These are phyloP conservation scores for Xylaria bambusicola DNA, from an alignment of 495 filamentous ascomycete genomes.

Conservation along the genomic window DNA sequence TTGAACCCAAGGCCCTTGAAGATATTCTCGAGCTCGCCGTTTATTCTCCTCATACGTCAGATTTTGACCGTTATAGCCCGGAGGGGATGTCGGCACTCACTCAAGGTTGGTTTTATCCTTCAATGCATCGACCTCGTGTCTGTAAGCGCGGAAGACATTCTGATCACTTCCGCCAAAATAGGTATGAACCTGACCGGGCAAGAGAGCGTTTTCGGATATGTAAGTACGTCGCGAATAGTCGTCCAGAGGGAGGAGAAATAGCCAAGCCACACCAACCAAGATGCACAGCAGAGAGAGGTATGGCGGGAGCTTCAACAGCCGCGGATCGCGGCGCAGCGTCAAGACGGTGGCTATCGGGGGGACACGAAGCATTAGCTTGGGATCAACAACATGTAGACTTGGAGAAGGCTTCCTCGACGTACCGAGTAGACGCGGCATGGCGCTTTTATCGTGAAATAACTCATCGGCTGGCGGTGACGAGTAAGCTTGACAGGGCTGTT, in stretches of 20 bases:
- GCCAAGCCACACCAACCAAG: conserved; percentile 85
- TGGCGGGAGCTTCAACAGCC: conserved; percentile 71
- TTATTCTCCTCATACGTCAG: conserved; percentile 50
- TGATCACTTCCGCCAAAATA: conserved; percentile 97
- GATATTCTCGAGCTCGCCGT: conserved; percentile 71
- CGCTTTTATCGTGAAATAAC: conserved; percentile 8
- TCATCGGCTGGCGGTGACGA: conserved; percentile 6
- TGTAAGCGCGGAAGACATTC: conserved; percentile 90
- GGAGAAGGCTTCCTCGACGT: conserved; percentile 10
- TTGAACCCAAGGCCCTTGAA: conserved; percentile 78
- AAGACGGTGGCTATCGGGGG: conserved; percentile 46
- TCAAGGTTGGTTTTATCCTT: conserved; percentile 52
- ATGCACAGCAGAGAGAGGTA: conserved; percentile 88
- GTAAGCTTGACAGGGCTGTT: conserved; percentile 9
- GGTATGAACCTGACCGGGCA: conserved; percentile 95
- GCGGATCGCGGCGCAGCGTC: conserved; percentile 64
- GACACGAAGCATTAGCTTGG: conserved; percentile 8
- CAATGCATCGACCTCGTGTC: conserved; percentile 74
- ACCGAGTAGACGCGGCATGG: conserved; percentile 38
- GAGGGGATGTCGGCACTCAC: conserved; percentile 32
- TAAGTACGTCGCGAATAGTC: conserved; percentile 91
- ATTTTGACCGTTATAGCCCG: not conserved
- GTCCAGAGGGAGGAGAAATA: conserved; percentile 89
- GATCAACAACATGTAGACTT: not conserved
- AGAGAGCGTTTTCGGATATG: conserved; percentile 94